A percentile compares a stretch with the other conserved stretches of the same genome.
Evolutionary conservation across 495 filamentous ascomycete species (phyloP).

Genomic region (Penicillium nucicola): DNA sequence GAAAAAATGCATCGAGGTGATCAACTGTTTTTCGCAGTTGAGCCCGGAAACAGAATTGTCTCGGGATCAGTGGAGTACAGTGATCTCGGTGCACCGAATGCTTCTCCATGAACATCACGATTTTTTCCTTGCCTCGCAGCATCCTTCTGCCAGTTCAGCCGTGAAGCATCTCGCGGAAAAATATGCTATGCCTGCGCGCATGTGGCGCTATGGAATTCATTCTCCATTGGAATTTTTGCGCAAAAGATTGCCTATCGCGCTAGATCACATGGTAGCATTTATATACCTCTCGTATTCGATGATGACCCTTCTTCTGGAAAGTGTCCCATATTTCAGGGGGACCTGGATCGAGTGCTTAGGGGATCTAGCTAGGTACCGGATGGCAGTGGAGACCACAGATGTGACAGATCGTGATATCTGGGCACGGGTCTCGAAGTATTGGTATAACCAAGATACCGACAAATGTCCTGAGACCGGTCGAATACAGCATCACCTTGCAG

Average conservation of each 20-base stretch:
- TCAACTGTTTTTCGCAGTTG: slow-evolving; percentile 52
- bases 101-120: slow-evolving; percentile 78
- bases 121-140: slow-evolving; percentile 76
- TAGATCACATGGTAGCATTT: slow-evolving; percentile 79
- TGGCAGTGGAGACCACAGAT: slow-evolving; percentile 77
- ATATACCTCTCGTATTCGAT: slow-evolving; percentile 80
- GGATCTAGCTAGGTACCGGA: slow-evolving; percentile 68
- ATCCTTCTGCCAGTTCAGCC: slow-evolving; percentile 61
- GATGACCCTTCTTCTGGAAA: slow-evolving; percentile 75
- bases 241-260: slow-evolving; percentile 62
- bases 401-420: slow-evolving; percentile 71
- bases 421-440: slow-evolving; percentile 71
- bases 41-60: slow-evolving; percentile 40
- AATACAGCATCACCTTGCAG: slow-evolving; percentile 82
- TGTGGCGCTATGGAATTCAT: slow-evolving; percentile 85
- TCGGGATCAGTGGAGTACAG: slow-evolving; percentile 66
- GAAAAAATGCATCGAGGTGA: slow-evolving; percentile 71
- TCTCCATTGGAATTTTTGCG: slow-evolving; percentile 72
- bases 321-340: slow-evolving; percentile 70
- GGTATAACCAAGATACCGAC: slow-evolving; percentile 79
- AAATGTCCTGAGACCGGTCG: slow-evolving; percentile 66
- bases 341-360: slow-evolving; percentile 92
- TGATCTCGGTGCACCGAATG: slow-evolving; percentile 70
- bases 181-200: slow-evolving; percentile 76
- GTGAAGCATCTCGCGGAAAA: slow-evolving; percentile 59